Evolutionary conservation across 768 basidiomycete genomes (phyloP).

Genomic region (Cystofilobasidium ferigula): DNA sequence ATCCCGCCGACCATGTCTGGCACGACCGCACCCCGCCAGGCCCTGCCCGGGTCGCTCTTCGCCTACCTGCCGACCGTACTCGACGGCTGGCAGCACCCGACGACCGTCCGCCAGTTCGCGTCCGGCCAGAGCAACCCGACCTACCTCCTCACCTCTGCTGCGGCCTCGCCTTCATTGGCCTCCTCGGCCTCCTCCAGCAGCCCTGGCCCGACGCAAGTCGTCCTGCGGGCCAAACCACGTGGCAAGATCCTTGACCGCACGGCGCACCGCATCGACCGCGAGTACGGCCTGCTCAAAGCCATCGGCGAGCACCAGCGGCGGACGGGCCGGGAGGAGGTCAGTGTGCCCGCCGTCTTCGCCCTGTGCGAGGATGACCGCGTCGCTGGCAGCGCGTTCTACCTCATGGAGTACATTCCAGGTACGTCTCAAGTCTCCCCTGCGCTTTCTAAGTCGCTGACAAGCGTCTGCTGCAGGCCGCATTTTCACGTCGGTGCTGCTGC

Average conservation of each 20-base stretch:
- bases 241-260: background rate
- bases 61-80: background rate
- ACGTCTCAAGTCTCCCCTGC: background rate
- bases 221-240: background rate
- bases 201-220: background rate
- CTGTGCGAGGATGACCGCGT: background rate
- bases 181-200: background rate
- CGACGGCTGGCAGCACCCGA: background rate
- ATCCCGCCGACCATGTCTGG: no score
- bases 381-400: background rate
- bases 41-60: background rate
- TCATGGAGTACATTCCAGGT: background rate
- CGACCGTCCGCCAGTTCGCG: background rate
- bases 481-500: background rate
- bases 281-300: background rate
- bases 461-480: background rate
- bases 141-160: background rate
- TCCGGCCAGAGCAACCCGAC: background rate
- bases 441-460: background rate
- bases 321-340: background rate
- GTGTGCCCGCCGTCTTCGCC: background rate
- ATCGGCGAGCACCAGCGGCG: background rate
- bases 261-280: background rate
- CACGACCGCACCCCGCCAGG: background rate
- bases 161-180: background rate